phyloP scores from a whole-genome alignment of 495 filamentous ascomycete genomes.

The Acidiella bohemica region DNA sequence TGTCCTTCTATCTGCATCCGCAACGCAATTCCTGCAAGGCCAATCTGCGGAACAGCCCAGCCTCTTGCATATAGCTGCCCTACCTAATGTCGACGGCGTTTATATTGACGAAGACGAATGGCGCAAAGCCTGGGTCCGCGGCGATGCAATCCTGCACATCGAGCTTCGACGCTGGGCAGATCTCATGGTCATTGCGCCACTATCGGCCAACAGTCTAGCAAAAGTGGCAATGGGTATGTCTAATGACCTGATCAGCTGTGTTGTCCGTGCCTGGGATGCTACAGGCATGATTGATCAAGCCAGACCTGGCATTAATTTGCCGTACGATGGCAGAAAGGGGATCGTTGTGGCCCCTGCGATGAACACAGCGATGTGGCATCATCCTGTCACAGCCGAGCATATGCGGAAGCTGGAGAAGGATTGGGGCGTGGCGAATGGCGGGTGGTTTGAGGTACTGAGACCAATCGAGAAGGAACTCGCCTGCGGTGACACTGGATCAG shows the following conservation, averaged over 20 bases:
- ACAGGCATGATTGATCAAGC: constrained; percentile 43
- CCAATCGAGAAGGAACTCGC: constrained; percentile 62
- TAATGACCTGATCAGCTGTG: constrained; percentile 54
- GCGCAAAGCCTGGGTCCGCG: constrained; percentile 56
- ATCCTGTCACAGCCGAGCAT: constrained; percentile 65
- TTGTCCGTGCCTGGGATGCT: constrained; percentile 83
- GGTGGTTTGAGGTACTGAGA: constrained; percentile 63
- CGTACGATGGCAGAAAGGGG: constrained; percentile 29
- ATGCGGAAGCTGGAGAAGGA: constrained; percentile 55
- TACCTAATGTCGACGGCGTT: constrained; percentile 54
- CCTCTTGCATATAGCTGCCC: constrained; percentile 35
- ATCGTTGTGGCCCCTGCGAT: constrained; percentile 63
- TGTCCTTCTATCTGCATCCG: constrained; percentile 59
- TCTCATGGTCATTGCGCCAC: constrained; percentile 64
- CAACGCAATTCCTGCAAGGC: constrained; percentile 54
- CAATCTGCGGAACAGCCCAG: constrained; percentile 58
- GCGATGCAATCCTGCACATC: constrained; percentile 65
- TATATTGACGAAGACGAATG: constrained; percentile 74
- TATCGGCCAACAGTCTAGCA: constrained; percentile 67
- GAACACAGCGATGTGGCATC: constrained; percentile 85
- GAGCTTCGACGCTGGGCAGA: constrained; percentile 71
- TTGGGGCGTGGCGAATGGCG: constrained; percentile 45
- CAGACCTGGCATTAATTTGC: constrained; percentile 1
- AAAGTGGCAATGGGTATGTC: constrained; percentile 57
- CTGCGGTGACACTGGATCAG: constrained; percentile 66